Base-by-base conservation (phyloP, 2,329 filamentous ascomycete species). In the Pezicula carpinea region DNA sequence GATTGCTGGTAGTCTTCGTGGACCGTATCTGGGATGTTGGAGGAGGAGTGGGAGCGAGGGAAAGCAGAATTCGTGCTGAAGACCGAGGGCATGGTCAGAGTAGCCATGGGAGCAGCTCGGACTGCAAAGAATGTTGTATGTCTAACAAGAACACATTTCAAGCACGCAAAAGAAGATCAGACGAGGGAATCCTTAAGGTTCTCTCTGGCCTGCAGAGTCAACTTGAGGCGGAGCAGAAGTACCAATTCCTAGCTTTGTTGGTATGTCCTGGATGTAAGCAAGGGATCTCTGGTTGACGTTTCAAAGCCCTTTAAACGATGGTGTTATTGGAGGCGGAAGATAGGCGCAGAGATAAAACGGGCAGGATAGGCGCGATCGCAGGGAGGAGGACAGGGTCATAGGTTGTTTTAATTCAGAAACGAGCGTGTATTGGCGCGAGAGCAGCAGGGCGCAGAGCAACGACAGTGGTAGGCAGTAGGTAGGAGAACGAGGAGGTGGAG, bases 41-140 rank as follows among this genome's bases (percentile, higher is more conserved):
- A 55, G n/a, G 60, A 63, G 7, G 63, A 66, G 38, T 59, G 55
- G 13, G 63, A 64, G 35, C 63, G 62, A 54, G 55, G 51, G 43
- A 66, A 60, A 17, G 51, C 19, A 13, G 55, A 33, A 40, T 53
- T 60, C 38, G 53, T 45, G 35, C 61, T 52, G 48, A 61, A 54
- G 40, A 51, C 48, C 43, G 60, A 44, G 34, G 61, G 48, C 60
- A 64, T 61, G 29, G 58, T 61, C 50, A 60, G 53, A 33, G 53
- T 57, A 36, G 56, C 56, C 60, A 53, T 56, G 54, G 58, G 62
- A 29, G 48, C 55, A 52, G 55, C 52, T 52, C 32, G 29, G 43
- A 46, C 53, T 52, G 53, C 53, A 44, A 36, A 46, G 42, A 48
- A 53, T 41, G 43, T 47, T n/a, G 15, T 43, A 48, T n/a, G 22